Evolutionary conservation across 2,329 filamentous ascomycete genomes (phyloP).

Genomic region (Zymoseptoria ardabiliae): DNA sequence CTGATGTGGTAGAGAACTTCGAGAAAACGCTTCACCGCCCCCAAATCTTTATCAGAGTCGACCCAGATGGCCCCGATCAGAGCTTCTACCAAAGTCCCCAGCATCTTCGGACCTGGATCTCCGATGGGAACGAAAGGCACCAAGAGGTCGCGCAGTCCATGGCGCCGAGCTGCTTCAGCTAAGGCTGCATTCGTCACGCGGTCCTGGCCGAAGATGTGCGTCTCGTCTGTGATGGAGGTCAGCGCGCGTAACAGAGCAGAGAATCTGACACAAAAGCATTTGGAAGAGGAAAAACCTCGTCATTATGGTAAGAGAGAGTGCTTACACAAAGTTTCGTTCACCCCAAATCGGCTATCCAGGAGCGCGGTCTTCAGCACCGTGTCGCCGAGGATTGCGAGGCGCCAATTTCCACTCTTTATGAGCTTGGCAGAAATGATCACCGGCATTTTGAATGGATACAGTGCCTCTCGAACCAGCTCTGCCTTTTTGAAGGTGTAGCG

Average conservation of each 20-base stretch:
- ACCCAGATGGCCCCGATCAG: not conserved
- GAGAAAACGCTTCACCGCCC: not conserved
- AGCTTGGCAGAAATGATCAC: not conserved
- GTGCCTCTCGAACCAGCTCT: not conserved
- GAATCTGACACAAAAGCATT: not conserved
- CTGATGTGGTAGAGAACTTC: not conserved
- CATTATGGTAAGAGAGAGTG: not conserved
- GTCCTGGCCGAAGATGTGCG: not conserved
- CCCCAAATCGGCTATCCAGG: not conserved
- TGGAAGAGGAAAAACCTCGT: not conserved
- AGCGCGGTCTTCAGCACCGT: not conserved
- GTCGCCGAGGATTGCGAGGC: not conserved
- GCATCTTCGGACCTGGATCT: not conserved
- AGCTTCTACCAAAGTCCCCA: not conserved
- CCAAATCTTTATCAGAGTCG: not conserved
- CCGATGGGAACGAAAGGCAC: not conserved
- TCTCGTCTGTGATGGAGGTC: not conserved
- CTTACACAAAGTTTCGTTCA: not conserved
- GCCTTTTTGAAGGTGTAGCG: not conserved
- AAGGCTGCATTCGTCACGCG: not conserved
- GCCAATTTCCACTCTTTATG: not conserved
- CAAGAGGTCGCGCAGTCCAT: not conserved
- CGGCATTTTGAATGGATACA: not conserved
- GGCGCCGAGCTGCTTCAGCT: not conserved
- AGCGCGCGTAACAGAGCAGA: not conserved